Evolutionary conservation across 495 filamentous ascomycete species (phyloP).

Genomic region (Talaromyces stipitatus): DNA sequence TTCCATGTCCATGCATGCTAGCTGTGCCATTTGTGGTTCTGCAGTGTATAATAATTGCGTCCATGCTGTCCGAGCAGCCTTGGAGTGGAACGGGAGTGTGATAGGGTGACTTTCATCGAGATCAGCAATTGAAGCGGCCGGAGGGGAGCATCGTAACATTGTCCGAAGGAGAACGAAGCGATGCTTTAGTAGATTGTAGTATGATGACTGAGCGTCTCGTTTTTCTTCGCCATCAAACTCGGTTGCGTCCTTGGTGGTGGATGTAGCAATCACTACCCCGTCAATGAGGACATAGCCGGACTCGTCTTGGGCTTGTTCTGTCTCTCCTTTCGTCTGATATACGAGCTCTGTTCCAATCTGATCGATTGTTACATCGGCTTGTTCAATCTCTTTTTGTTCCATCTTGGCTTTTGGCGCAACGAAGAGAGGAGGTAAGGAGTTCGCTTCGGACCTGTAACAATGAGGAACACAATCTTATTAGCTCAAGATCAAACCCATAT

Average conservation of each 20-base stretch:
- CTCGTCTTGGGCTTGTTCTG: not conserved
- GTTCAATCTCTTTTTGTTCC: slow-evolving; percentile 7
- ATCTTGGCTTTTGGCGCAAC: slow-evolving; percentile 41
- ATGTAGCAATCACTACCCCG: slow-evolving; percentile 7
- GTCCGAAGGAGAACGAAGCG: slow-evolving; percentile 54
- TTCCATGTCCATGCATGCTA: slow-evolving; percentile 60
- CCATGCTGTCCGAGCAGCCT: slow-evolving; percentile 37
- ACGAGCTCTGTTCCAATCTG: slow-evolving; percentile 14
- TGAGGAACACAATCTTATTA: slow-evolving; percentile 6
- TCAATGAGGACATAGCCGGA: slow-evolving; percentile 10
- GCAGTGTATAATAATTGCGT: slow-evolving; percentile 42
- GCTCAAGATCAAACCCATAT: slow-evolving; percentile 8
- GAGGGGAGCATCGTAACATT: slow-evolving; percentile 47
- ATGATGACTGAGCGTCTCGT: slow-evolving; percentile 48
- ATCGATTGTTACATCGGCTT: slow-evolving; percentile 29
- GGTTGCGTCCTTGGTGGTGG: not conserved
- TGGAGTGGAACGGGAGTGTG: slow-evolving; percentile 39
- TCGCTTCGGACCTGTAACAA: slow-evolving; percentile 60
- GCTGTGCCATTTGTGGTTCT: slow-evolving; percentile 58
- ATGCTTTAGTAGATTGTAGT: slow-evolving; percentile 53
- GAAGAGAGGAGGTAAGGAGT: slow-evolving; percentile 57
- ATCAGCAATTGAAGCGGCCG: slow-evolving; percentile 33
- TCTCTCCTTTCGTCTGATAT: slow-evolving; percentile 15
- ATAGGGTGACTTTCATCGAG: slow-evolving; percentile 53
- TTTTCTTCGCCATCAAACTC: slow-evolving; percentile 18